Evolutionary conservation across 208 protist species (phyloP).

Genomic region (Leishmania turanica): DNA sequence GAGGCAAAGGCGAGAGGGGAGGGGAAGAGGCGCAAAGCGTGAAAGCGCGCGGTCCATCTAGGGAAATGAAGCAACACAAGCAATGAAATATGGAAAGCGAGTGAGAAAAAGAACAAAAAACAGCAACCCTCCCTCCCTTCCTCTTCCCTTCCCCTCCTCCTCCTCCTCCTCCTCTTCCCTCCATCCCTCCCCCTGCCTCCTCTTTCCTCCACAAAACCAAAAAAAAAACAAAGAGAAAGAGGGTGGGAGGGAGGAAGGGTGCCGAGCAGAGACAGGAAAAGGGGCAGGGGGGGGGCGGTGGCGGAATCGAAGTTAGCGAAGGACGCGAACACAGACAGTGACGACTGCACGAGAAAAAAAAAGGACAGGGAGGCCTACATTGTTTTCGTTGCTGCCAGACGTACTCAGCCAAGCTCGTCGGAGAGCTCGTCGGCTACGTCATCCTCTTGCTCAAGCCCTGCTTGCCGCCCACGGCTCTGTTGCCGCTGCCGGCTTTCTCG

Average conservation of each 20-base stretch:
- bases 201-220: too few species aligned
- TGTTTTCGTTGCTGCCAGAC: background rate
- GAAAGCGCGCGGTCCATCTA: background rate
- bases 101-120: too few species aligned
- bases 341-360: background rate
- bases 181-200: too few species aligned
- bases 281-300: background rate
- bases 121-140: too few species aligned
- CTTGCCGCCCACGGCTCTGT: slow-evolving; percentile 18
- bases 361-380: background rate
- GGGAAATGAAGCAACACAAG: background rate
- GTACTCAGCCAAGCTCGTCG: slow-evolving; percentile 20
- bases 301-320: background rate
- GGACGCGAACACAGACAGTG: background rate
- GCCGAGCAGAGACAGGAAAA: background rate
- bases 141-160: too few species aligned
- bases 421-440: slow-evolving; percentile 43
- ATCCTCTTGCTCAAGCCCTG: slow-evolving; percentile 30
- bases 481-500: slow-evolving; percentile 17
- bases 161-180: too few species aligned
- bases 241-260: background rate
- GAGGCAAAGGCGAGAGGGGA: background rate
- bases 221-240: too few species aligned
- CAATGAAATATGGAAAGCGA: too few species aligned
- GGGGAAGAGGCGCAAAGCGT: background rate